phyloP scores from a whole-genome alignment of 202 grass and related monocot species.

The Alloteropsis angusta region DNA sequence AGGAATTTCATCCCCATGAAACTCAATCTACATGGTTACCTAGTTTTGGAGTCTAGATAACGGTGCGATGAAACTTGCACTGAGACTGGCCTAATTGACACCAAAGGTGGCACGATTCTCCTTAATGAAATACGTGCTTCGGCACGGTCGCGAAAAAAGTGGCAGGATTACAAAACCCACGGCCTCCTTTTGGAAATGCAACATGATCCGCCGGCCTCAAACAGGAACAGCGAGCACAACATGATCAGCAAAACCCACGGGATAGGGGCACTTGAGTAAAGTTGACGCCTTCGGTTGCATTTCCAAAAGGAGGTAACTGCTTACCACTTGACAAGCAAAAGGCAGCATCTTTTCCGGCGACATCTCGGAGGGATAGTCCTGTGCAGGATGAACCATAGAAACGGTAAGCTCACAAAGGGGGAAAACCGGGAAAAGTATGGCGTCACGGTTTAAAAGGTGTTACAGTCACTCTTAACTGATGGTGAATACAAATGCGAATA shows the following conservation, averaged over 20 bases:
- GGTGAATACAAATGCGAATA: not conserved
- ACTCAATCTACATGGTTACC: too few species aligned
- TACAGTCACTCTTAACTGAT: not conserved
- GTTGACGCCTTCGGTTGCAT: not conserved
- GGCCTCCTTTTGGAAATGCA: too few species aligned
- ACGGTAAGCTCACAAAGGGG: not conserved
- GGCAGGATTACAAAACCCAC: too few species aligned
- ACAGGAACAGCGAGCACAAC: not conserved
- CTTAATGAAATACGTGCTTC: too few species aligned
- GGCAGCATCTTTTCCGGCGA: conserved; percentile 31
- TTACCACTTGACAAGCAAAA: conserved; percentile 46
- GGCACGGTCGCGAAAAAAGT: too few species aligned
- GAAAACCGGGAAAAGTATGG: too few species aligned
- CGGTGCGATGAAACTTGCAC: too few species aligned
- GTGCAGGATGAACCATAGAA: not conserved
- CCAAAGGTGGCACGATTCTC: too few species aligned
- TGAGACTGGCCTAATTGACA: too few species aligned
- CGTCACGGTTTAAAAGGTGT: not conserved
- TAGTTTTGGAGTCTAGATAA: too few species aligned
- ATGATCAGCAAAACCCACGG: not conserved
- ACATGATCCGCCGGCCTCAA: too few species aligned
- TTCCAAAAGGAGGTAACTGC: not conserved
- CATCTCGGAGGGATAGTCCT: conserved; percentile 31
- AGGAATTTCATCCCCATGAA: too few species aligned
- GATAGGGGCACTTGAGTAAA: not conserved